Evolutionary conservation across 805 yeast species (phyloP).

Genomic region (Yarrowia sp.): DNA sequence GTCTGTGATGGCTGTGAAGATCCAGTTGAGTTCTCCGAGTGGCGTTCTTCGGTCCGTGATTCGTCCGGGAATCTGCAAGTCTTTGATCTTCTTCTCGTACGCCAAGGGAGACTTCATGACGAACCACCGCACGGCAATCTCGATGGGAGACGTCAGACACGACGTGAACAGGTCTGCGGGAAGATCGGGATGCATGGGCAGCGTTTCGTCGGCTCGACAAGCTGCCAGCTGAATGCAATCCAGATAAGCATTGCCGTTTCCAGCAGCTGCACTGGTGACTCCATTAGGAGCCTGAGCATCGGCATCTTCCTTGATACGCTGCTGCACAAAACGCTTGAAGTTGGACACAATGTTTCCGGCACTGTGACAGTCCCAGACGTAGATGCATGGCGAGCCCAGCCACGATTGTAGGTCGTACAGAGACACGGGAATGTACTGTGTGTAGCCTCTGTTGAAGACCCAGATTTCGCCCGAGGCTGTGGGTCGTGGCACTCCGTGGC

Average conservation of each 20-base stretch:
- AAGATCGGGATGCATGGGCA: constrained; percentile 89
- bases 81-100: constrained; percentile 36
- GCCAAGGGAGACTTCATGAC: constrained; percentile 58
- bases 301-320: constrained; percentile 77
- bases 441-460: constrained; percentile 96
- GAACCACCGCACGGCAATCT: constrained; percentile 88
- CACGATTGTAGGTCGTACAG: constrained; percentile 93
- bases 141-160: constrained; percentile 93
- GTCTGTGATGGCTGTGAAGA: constrained; percentile 95
- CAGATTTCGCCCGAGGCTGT: constrained; percentile 95
- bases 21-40: constrained; percentile 94
- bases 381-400: constrained; percentile 97
- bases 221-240: constrained; percentile 95
- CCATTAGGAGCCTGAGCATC: constrained; percentile 57
- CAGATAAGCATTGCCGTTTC: constrained; percentile 43
- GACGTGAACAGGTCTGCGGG: constrained; percentile 97
- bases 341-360: constrained; percentile 92
- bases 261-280: constrained; percentile 39
- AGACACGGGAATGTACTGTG: constrained; percentile 95
- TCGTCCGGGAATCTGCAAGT: constrained; percentile 78
- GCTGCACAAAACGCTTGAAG: constrained; percentile 84
- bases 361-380: constrained; percentile 89
- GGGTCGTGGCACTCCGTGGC: constrained; percentile 98
- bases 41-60: constrained; percentile 93
- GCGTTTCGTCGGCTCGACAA: constrained; percentile 75